Conservation (phyloP, 2,329 filamentous ascomycete genomes). For the Leptographium radiaticola region DNA sequence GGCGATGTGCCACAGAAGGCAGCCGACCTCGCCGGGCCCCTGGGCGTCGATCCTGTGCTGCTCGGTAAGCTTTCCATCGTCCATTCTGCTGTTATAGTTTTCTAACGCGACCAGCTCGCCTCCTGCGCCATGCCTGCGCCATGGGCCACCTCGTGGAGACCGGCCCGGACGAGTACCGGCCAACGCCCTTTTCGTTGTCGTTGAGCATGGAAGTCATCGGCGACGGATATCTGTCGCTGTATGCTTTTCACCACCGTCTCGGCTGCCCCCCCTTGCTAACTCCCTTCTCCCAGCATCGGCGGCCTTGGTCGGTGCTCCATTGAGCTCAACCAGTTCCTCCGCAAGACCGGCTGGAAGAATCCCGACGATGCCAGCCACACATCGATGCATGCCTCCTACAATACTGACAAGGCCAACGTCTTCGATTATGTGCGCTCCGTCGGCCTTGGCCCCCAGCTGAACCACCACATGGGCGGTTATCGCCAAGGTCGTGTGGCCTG, state of each 20-base stretch:
- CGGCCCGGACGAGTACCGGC: slow-evolving; percentile 19
- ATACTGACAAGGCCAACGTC: slow-evolving; percentile 8
- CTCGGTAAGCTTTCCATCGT: slow-evolving; percentile 10
- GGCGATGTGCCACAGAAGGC: slow-evolving; percentile 18
- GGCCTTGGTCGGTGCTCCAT: neutral
- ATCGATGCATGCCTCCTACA: neutral
- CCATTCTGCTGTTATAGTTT: slow-evolving; percentile 7
- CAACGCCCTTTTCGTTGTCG: slow-evolving; percentile 21
- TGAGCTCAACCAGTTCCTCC: neutral
- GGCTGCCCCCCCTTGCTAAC: neutral
- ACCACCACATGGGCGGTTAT: slow-evolving; percentile 18
- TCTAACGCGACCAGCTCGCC: slow-evolving; percentile 6
- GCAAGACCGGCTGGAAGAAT: neutral
- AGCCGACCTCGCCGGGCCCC: slow-evolving; percentile 16
- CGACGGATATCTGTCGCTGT: slow-evolving; percentile 18
- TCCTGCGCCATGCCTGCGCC: slow-evolving; percentile 19
- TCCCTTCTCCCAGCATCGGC: slow-evolving; percentile 4
- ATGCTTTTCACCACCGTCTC: neutral
- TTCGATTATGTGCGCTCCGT: slow-evolving; percentile 8
- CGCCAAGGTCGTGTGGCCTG: slow-evolving; percentile 20
- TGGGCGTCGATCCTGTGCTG: slow-evolving; percentile 15
- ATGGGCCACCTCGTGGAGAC: slow-evolving; percentile 24
- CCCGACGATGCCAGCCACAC: neutral
- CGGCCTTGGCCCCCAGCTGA: slow-evolving; percentile 8
- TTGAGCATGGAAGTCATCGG: slow-evolving; percentile 20